Conservation (phyloP, 2,329 filamentous ascomycete genomes). For the Pezicula carpinea region DNA sequence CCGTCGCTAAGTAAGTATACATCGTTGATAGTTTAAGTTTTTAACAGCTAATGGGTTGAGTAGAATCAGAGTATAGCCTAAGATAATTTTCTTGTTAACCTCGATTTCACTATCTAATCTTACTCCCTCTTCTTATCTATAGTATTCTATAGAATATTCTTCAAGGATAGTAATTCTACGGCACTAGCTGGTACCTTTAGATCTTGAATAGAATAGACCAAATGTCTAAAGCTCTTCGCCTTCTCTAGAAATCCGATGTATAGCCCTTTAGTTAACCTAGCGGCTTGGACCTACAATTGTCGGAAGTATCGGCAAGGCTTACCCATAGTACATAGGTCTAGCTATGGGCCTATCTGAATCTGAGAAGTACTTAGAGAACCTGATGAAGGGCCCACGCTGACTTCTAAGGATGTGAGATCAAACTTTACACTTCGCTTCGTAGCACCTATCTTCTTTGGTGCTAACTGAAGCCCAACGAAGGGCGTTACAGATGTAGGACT, state of each 20-base stretch:
- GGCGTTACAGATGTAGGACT: background rate
- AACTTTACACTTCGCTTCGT: background rate
- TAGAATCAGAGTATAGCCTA: slow-evolving; percentile 1
- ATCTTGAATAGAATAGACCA: background rate
- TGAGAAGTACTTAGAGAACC: background rate
- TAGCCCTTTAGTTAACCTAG: background rate
- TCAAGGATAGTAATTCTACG: background rate
- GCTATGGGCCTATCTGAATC: background rate
- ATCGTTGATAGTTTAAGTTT: slow-evolving; percentile 1
- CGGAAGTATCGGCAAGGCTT: slow-evolving; percentile 3
- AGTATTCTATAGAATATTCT: background rate
- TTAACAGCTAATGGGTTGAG: background rate
- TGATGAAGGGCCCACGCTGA: background rate
- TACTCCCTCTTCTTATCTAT: background rate
- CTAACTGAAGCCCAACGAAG: background rate
- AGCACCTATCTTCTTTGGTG: slow-evolving; percentile 1
- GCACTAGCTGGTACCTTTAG: background rate
- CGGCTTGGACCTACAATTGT: background rate
- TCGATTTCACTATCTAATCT: background rate
- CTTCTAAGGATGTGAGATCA: background rate
- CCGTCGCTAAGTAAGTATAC: background rate
- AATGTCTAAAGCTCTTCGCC: slow-evolving; percentile 4
- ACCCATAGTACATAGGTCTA: slow-evolving; percentile 1
- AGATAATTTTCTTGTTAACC: background rate
- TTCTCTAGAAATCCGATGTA: slow-evolving; percentile 4